A percentile compares a stretch with the other conserved stretches of the same genome.
These are phyloP conservation scores for Thraustotheca clavata DNA, from an alignment of 352 stramenopile genomes.

Conservation along the genomic window DNA sequence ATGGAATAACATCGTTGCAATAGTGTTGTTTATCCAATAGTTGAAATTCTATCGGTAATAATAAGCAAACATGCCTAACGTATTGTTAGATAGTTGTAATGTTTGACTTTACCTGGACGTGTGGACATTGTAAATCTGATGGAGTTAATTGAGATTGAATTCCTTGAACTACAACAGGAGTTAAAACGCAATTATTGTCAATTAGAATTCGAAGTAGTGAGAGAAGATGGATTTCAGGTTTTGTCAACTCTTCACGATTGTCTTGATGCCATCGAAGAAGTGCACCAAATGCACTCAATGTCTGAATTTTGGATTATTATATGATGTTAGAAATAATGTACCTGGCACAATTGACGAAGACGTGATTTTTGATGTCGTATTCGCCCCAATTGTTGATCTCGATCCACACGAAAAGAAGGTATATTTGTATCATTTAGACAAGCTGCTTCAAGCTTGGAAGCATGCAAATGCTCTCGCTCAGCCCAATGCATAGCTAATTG, in stretches of 20 bases:
- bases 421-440: conserved; percentile 43
- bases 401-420: conserved; percentile 42
- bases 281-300: conserved; percentile 37
- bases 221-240: conserved; percentile 50
- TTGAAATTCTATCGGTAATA: not conserved
- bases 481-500: conserved; percentile 44
- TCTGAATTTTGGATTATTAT: conserved; percentile 22
- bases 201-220: conserved; percentile 61
- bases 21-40: not conserved
- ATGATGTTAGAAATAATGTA: not conserved
- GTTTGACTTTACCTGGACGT: conserved; percentile 32
- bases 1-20: conserved; percentile 18
- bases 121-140: conserved; percentile 35
- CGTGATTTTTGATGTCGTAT: conserved; percentile 48
- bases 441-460: conserved; percentile 39
- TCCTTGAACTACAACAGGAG: conserved; percentile 42
- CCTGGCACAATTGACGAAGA: conserved; percentile 48
- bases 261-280: conserved; percentile 38
- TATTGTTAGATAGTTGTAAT: not conserved
- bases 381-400: conserved; percentile 48
- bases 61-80: conserved; percentile 33
- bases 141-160: conserved; percentile 36
- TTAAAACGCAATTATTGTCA: conserved; percentile 54
- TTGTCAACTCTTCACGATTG: conserved; percentile 36
- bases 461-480: conserved; percentile 55